Conservation (phyloP, 2,329 filamentous ascomycete genomes). For the Fusarium falciforme region DNA sequence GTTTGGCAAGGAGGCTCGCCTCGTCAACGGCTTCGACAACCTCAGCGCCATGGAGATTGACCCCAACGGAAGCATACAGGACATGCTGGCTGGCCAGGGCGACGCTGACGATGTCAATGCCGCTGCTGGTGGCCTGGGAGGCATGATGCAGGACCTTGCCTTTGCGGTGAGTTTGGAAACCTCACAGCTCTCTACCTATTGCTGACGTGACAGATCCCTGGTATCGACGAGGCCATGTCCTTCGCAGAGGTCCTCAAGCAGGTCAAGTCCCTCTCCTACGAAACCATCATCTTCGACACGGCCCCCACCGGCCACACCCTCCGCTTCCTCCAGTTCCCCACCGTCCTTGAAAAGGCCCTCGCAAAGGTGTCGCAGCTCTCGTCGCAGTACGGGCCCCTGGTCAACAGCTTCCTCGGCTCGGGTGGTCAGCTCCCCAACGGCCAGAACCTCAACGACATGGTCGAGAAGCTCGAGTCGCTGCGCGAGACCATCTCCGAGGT, state of each 20-base stretch:
- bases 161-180: conserved; percentile 76
- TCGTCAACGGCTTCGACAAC: conserved; percentile 92
- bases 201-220: conserved; percentile 78
- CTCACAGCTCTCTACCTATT: not conserved
- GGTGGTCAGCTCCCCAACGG: conserved; percentile 84
- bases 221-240: conserved; percentile 99
- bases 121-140: conserved; percentile 80
- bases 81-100: conserved; percentile 81
- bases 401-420: conserved; percentile 90
- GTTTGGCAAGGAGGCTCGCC: conserved; percentile 97
- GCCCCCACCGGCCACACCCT: conserved; percentile 98
- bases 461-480: conserved; percentile 93
- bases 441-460: conserved; percentile 91
- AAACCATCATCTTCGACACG: conserved; percentile 99
- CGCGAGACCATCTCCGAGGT: conserved; percentile 95
- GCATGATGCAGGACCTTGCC: conserved; percentile 98
- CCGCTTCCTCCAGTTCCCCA: conserved; percentile 97
- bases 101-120: conserved; percentile 76
- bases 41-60: conserved; percentile 99
- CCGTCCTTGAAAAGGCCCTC: conserved; percentile 97
- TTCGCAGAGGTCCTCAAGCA: conserved; percentile 99
- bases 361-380: conserved; percentile 96
- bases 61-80: conserved; percentile 97
- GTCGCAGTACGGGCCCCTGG: conserved; percentile 92
- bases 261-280: conserved; percentile 98